These are phyloP conservation scores for Papiliotrema fonsecae DNA, from an alignment of 1,284 basidiomycete species.

Conservation along the genomic window DNA sequence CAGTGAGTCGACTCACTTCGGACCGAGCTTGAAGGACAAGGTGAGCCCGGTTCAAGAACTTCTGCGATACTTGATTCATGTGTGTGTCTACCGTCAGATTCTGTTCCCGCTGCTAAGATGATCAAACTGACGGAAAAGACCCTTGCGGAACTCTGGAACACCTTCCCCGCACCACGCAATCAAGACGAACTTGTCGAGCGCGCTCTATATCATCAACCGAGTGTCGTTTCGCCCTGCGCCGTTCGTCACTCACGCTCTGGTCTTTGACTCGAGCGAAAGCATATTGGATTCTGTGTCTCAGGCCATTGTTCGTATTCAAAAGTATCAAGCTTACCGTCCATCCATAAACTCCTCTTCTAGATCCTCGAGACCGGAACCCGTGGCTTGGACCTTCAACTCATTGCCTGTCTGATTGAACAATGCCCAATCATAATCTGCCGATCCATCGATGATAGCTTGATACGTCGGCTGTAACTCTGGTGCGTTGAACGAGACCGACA, in stretches of 20 bases:
- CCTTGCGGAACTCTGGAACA: conserved; percentile 87
- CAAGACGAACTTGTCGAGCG: conserved; percentile 88
- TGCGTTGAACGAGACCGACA: conserved; percentile 45
- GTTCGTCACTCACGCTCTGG: conserved; percentile 60
- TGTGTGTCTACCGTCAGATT: conserved; percentile 58
- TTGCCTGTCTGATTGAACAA: conserved; percentile 78
- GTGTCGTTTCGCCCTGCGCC: background rate
- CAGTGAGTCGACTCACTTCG: conserved; percentile 57
- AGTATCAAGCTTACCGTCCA: conserved; percentile 59
- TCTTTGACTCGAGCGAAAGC: conserved; percentile 86
- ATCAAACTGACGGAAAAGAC: conserved; percentile 64
- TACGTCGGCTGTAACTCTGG: conserved; percentile 70
- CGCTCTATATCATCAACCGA: conserved; percentile 54
- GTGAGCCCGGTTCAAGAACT: conserved; percentile 77
- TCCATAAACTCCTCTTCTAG: conserved; percentile 92
- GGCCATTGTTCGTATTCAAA: background rate
- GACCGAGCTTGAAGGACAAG: conserved; percentile 87
- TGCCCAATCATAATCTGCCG: conserved; percentile 72
- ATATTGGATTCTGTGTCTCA: conserved; percentile 72
- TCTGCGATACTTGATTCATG: conserved; percentile 67
- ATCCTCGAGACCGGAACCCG: conserved; percentile 82
- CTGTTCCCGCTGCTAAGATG: background rate
- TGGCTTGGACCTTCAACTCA: conserved; percentile 82
- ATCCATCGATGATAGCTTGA: conserved; percentile 68
- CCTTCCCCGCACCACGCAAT: conserved; percentile 93